Conservation (phyloP, 768 basidiomycete species). For the Boletus tomentosulus region DNA sequence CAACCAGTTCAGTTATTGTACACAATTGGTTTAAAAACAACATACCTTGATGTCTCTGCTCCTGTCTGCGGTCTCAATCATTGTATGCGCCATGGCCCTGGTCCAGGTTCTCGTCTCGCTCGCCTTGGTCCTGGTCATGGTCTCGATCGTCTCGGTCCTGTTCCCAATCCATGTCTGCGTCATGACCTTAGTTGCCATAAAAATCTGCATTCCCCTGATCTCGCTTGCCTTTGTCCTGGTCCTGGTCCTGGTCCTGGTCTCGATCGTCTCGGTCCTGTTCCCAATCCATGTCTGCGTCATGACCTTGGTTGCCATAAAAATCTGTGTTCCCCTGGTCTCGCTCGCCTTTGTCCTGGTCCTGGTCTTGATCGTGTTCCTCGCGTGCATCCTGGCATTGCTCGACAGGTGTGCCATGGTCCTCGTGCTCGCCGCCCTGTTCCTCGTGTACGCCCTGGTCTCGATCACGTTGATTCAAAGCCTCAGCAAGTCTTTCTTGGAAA, state of each 20-base stretch:
- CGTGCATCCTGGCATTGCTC: too few species aligned
- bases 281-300: neutral
- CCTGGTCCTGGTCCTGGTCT: neutral
- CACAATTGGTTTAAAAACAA: too few species aligned
- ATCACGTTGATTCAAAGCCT: neutral
- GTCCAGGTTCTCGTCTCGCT: neutral
- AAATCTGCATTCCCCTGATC: neutral
- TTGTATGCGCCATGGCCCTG: neutral
- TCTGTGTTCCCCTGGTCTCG: neutral
- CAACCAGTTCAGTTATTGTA: too few species aligned
- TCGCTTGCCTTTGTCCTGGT: neutral
- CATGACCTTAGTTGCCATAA: neutral
- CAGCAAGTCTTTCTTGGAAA: too few species aligned
- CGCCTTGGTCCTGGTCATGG: neutral
- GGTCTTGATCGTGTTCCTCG: neutral
- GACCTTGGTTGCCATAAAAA: neutral
- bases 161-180: neutral
- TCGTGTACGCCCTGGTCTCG: neutral
- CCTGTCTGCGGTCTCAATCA: too few species aligned
- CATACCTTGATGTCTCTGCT: too few species aligned
- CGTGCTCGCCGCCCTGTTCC: too few species aligned
- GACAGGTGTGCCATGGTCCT: too few species aligned
- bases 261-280: neutral
- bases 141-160: neutral
- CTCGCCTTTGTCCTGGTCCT: neutral